Conservation (phyloP, 805 yeast species). For the Yarrowia sp. region DNA sequence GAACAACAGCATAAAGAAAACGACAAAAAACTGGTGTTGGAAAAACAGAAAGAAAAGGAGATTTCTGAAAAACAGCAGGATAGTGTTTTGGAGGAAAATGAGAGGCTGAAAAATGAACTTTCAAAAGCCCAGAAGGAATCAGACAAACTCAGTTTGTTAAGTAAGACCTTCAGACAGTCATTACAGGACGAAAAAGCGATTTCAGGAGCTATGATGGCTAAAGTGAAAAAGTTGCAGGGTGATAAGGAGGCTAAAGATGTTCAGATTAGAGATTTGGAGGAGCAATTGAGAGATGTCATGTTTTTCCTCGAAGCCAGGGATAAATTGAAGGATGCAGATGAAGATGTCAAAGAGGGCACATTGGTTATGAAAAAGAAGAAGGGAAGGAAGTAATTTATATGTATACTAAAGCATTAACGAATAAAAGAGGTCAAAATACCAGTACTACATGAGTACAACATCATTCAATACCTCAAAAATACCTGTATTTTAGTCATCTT, state of each 20-base stretch:
- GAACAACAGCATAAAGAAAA: conserved; percentile 17
- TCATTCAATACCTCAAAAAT: too few relatives aligned
- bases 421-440: too few relatives aligned
- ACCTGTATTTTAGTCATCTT: too few relatives aligned
- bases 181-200: conserved; percentile 50
- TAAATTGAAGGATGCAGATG: conserved; percentile 66
- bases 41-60: conserved; percentile 12
- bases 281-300: conserved; percentile 63
- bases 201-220: conserved; percentile 44
- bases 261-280: conserved; percentile 34
- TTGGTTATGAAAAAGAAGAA: conserved; percentile 29
- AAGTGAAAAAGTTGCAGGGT: conserved; percentile 41
- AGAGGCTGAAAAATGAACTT: background rate
- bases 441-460: too few relatives aligned
- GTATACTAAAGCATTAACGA: background rate
- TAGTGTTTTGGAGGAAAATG: background rate
- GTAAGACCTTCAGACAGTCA: conserved; percentile 39
- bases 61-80: background rate
- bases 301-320: conserved; percentile 71
- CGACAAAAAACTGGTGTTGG: background rate
- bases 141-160: conserved; percentile 32
- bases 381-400: background rate
- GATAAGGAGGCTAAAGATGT: conserved; percentile 33
- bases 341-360: conserved; percentile 69
- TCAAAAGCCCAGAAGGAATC: conserved; percentile 23